A percentile compares a stretch with the other conserved stretches of the same genome.
Evolutionary conservation across 495 filamentous ascomycete genomes (phyloP).

Genomic region (Hypomontagnella monticulosa): DNA sequence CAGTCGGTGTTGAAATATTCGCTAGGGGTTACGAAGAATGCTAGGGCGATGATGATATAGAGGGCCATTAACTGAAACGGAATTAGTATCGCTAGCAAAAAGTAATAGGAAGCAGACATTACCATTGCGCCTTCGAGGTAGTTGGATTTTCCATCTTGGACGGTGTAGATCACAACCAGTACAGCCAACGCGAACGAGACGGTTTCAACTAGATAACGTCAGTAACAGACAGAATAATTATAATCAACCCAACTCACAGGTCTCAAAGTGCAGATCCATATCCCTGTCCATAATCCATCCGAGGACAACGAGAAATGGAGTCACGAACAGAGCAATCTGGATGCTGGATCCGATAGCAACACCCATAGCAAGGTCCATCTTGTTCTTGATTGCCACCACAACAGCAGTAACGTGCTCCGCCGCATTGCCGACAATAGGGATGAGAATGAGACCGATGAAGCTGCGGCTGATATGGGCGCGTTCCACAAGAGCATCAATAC

Average conservation of each 20-base stretch:
- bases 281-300: constrained; percentile 82
- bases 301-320: constrained; percentile 87
- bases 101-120: constrained; percentile 43
- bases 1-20: constrained; percentile 50
- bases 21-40: constrained; percentile 90
- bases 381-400: constrained; percentile 90
- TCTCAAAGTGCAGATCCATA: constrained; percentile 93
- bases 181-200: constrained; percentile 92
- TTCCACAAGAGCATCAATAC: constrained; percentile 88
- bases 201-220: constrained; percentile 73
- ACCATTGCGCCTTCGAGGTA: constrained; percentile 96
- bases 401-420: constrained; percentile 97
- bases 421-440: constrained; percentile 97
- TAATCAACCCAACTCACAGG: constrained; percentile 48
- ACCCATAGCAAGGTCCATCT: constrained; percentile 95
- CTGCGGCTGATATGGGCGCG: constrained; percentile 89
- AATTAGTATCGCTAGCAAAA: constrained; percentile 17
- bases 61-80: constrained; percentile 58
- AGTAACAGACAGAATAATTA: constrained; percentile 8
- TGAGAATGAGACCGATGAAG: constrained; percentile 93
- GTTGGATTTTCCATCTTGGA: constrained; percentile 94
- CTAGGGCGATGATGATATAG: constrained; percentile 86
- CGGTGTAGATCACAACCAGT: constrained; percentile 89
- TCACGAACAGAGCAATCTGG: constrained; percentile 94
- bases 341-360: constrained; percentile 93